Conservation (phyloP, 257 asterid genomes). For the Nicotiana paniculata region DNA sequence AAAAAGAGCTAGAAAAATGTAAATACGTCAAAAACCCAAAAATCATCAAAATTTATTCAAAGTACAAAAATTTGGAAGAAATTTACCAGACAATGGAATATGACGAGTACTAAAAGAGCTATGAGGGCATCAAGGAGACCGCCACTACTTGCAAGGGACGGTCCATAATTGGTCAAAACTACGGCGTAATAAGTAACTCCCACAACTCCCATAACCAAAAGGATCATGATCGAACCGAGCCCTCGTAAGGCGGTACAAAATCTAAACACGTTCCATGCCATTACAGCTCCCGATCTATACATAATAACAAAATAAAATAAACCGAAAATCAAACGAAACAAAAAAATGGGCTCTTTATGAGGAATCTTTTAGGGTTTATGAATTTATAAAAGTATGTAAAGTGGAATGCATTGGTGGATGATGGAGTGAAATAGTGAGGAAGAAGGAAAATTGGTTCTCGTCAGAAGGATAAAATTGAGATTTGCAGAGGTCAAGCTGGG, state of each 20-base stretch:
- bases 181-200: constrained; percentile 94
- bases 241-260: constrained; percentile 93
- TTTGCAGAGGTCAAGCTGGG: neutral
- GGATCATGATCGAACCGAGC: constrained; percentile 93
- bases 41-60: neutral
- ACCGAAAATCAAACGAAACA: neutral
- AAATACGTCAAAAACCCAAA: neutral
- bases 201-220: constrained; percentile 85
- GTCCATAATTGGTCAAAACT: constrained; percentile 74
- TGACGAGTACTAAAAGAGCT: constrained; percentile 53
- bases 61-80: neutral
- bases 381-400: neutral
- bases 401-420: neutral
- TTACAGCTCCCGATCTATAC: constrained; percentile 94
- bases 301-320: constrained; percentile 24
- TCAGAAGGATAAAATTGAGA: neutral
- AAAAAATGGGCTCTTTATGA: neutral
- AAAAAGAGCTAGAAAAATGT: neutral
- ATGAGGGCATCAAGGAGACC: constrained; percentile 44
- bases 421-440: neutral
- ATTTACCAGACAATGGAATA: constrained; percentile 84
- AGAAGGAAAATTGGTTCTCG: neutral
- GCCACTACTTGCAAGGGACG: constrained; percentile 61
- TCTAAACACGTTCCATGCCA: constrained; percentile 99
- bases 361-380: neutral